Evolutionary conservation across 176 grass and related monocot species (phyloP).

Genomic region (Eremochloa ophiuroides): DNA sequence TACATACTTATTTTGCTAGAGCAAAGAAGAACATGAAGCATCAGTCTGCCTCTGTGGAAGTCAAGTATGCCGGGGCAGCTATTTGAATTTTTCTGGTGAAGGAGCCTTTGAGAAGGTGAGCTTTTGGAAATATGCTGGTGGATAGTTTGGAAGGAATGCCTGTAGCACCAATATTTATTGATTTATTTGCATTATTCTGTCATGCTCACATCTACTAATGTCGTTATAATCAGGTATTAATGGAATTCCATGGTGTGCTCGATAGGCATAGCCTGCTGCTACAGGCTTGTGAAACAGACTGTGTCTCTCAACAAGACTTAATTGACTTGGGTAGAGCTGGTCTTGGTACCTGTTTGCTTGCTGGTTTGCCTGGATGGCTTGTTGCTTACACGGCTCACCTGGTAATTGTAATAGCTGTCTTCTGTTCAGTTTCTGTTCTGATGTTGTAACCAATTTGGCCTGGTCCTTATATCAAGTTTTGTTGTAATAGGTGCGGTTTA

Average conservation of each 20-base stretch:
- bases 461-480: slow-evolving; percentile 15
- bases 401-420: slow-evolving; percentile 46
- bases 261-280: slow-evolving; percentile 84
- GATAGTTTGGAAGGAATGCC: slow-evolving; percentile 6
- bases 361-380: slow-evolving; percentile 92
- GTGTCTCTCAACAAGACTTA: slow-evolving; percentile 87
- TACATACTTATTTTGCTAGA: slow-evolving; percentile 51
- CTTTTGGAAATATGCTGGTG: slow-evolving; percentile 15
- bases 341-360: slow-evolving; percentile 94
- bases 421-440: slow-evolving; percentile 37
- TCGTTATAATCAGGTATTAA: slow-evolving; percentile 61
- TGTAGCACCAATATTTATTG: background rate
- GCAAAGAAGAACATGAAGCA: slow-evolving; percentile 97
- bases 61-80: slow-evolving; percentile 97
- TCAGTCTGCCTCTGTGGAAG: slow-evolving; percentile 95
- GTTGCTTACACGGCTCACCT: slow-evolving; percentile 86
- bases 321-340: slow-evolving; percentile 94
- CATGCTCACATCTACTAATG: slow-evolving; percentile 11
- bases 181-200: slow-evolving; percentile 20
- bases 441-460: background rate
- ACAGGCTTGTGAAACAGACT: slow-evolving; percentile 88
- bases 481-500: slow-evolving; percentile 86
- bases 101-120: slow-evolving; percentile 94
- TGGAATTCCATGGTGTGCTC: slow-evolving; percentile 88
- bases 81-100: slow-evolving; percentile 96